These are phyloP conservation scores for Agaricus blazei DNA, from an alignment of 768 basidiomycete species.

Conservation along the genomic window DNA sequence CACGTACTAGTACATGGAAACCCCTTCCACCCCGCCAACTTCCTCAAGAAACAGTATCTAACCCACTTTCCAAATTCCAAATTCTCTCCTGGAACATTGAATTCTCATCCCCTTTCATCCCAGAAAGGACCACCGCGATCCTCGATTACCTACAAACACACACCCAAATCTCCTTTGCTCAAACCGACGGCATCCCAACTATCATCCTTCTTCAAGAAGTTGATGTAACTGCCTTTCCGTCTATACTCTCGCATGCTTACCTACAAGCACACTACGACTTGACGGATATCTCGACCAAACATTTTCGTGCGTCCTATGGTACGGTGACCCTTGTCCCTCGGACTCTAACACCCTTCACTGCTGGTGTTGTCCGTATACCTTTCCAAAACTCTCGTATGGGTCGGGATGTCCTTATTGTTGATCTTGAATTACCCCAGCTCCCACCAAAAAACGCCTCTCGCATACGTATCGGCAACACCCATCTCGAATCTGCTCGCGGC, in stretches of 20 bases:
- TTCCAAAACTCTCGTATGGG: constrained; percentile 5
- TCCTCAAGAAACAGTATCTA: too few species aligned
- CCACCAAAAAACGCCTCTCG: neutral
- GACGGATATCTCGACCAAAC: neutral
- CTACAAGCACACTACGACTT: constrained; percentile 4
- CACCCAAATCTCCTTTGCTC: neutral
- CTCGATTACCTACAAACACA: neutral
- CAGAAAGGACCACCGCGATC: constrained; percentile 4
- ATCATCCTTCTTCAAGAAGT: constrained; percentile 10
- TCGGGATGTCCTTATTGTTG: constrained; percentile 5
- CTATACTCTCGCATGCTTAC: constrained; percentile 5
- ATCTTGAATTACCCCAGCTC: constrained; percentile 2
- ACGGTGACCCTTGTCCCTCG: constrained; percentile 1
- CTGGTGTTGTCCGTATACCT: neutral
- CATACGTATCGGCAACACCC: constrained; percentile 4
- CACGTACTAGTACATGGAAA: neutral
- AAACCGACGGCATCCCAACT: neutral
- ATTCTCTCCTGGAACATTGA: constrained; percentile 8
- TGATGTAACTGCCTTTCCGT: neutral
- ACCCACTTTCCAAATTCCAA: neutral
- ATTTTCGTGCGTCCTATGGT: constrained; percentile 1
- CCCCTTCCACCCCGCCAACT: neutral
- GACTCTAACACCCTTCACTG: neutral
- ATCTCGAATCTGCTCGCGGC: constrained; percentile 6
- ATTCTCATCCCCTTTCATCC: neutral